Conservation (phyloP, 768 basidiomycete species). For the Gyrodon lividus region DNA sequence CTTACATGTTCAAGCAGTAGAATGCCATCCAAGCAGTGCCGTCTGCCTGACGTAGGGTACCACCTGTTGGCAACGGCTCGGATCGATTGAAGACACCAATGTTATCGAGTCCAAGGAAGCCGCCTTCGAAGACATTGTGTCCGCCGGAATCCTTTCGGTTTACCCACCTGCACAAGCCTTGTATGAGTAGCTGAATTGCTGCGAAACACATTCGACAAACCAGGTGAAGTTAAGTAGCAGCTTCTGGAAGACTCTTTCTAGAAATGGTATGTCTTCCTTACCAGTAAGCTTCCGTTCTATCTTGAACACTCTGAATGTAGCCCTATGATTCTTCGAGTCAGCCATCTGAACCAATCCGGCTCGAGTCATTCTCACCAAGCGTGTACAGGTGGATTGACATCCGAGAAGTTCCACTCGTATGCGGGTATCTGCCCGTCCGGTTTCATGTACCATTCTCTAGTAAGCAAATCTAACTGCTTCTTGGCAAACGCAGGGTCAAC, state of each 20-base stretch:
- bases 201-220: slow-evolving; percentile 37
- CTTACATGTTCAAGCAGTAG: slow-evolving; percentile 93
- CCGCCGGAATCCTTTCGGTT: slow-evolving; percentile 96
- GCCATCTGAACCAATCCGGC: neutral
- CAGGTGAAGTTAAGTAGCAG: slow-evolving; percentile 95
- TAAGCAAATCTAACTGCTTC: slow-evolving; percentile 94
- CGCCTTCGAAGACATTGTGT: slow-evolving; percentile 97
- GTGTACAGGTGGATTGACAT: slow-evolving; percentile 98
- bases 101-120: slow-evolving; percentile 97
- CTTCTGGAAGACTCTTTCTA: slow-evolving; percentile 99
- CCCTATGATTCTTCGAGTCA: slow-evolving; percentile 46
- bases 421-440: slow-evolving; percentile 98
- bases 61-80: slow-evolving; percentile 94
- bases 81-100: slow-evolving; percentile 98
- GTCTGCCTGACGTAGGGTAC: slow-evolving; percentile 91
- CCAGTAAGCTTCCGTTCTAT: slow-evolving; percentile 96
- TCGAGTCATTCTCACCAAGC: slow-evolving; percentile 66
- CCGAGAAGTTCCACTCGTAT: slow-evolving; percentile 99
- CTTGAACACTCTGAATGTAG: slow-evolving; percentile 98
- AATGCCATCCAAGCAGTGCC: slow-evolving; percentile 99
- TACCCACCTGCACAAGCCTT: slow-evolving; percentile 71
- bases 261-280: slow-evolving; percentile 83
- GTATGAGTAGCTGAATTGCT: neutral
- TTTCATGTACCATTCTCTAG: slow-evolving; percentile 99
- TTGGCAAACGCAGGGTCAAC: slow-evolving; percentile 96